These are phyloP conservation scores for Tetracladium setigerum DNA, from an alignment of 495 filamentous ascomycete species.

Conservation along the genomic window DNA sequence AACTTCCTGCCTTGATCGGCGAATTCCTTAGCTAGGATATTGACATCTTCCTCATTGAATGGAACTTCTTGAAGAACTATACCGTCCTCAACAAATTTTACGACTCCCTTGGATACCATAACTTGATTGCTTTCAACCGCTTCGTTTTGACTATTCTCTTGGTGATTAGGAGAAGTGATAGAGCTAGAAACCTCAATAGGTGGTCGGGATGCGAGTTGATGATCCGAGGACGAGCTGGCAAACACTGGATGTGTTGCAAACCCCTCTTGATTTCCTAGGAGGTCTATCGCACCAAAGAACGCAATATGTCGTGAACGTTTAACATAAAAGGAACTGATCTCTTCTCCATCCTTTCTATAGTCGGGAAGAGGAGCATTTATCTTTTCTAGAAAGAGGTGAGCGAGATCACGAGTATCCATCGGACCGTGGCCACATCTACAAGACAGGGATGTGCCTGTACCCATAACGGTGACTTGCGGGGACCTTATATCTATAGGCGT, in stretches of 20 bases:
- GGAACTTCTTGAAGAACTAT: slow-evolving; percentile 6
- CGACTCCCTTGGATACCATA: background rate
- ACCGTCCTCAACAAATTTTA: slow-evolving; percentile 8
- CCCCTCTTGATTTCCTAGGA: background rate
- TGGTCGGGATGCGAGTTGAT: background rate
- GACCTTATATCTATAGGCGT: background rate
- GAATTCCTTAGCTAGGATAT: slow-evolving; percentile 7
- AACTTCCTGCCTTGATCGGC: slow-evolving; percentile 7
- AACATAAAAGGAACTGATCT: slow-evolving; percentile 16
- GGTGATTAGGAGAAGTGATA: background rate
- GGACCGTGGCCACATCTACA: slow-evolving; percentile 3
- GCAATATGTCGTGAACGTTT: slow-evolving; percentile 9
- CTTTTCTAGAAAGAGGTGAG: slow-evolving; percentile 12
- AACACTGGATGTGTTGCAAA: background rate
- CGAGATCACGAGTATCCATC: slow-evolving; percentile 8
- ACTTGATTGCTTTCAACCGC: background rate
- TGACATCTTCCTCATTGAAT: slow-evolving; percentile 3
- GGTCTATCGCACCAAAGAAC: slow-evolving; percentile 10
- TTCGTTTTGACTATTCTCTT: background rate
- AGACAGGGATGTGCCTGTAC: slow-evolving; percentile 2
- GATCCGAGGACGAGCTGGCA: background rate
- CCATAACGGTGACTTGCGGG: slow-evolving; percentile 5
- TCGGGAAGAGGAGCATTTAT: slow-evolving; percentile 8
- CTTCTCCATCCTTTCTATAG: slow-evolving; percentile 5
- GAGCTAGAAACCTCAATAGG: background rate